Evolutionary conservation across 2,329 filamentous ascomycete genomes (phyloP), one percentile per base, ranked within the genome.

Genomic region (Calonectria honghensis): DNA sequence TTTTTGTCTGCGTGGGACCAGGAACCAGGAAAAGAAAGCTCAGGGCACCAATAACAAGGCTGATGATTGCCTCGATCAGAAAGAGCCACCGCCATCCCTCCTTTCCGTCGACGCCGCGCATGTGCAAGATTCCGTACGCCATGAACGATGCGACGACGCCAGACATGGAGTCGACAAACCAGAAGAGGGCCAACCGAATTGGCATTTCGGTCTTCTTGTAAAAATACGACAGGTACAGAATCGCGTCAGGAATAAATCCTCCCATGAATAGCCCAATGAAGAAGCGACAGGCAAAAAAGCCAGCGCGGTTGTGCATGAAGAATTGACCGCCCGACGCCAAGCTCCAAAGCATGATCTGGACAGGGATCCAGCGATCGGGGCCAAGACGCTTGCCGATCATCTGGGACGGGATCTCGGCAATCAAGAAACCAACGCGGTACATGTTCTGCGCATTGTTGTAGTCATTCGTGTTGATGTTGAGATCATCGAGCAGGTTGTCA

Each of bases 361-460:
- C 74, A 1, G 80, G 80, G 41, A 81, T 80, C 84, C 84, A 85
- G 4, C 82, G 79, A 65, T 85, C 83, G 0, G 76, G 77, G 9
- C 75, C 84, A 1, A 86, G 76, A 78, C 88, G 89, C 81, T 93
- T 93, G 54, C 87, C 89, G 18, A 93, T 79, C 11, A 93, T 85
- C 78, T 93, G 91, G 0, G 91, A 93, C 0, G 91, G 91, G 2
- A 93, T 83, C 77, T 93, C 91, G 0, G 91, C 90, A 6, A 87
- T 82, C 2, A 92, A 82, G 76, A 92, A 92, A 0, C 86, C 86
- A 5, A 91, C 80, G 0, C 87, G 85, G 76, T 91, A 92, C 61
- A 92, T 86, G 0, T 88, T 90, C 78, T 91, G 86, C 32, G 90
- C 90, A 20, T 88, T 81, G 78, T 91, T 92, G 79, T 88, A 90